phyloP scores from a whole-genome alignment of 139 green algal genomes.

The Chlorella sp. region DNA sequence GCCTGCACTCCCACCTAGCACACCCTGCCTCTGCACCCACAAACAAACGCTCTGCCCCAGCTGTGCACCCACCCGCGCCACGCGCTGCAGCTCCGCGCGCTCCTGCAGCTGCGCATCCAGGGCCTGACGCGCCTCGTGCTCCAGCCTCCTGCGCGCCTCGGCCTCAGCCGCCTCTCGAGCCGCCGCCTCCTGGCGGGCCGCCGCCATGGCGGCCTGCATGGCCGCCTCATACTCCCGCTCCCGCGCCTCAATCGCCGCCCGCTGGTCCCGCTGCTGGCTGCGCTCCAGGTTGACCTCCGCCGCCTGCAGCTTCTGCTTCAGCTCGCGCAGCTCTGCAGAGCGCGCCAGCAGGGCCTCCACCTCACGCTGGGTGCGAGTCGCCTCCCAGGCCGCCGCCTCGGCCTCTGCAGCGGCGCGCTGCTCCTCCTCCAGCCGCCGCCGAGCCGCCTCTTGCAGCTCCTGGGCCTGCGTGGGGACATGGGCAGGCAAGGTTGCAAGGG shows the following conservation, averaged over 20 bases:
- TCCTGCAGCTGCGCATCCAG: conserved; percentile 58
- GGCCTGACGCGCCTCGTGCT: conserved; percentile 2
- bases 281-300: conserved; percentile 26
- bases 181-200: background rate
- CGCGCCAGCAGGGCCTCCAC: conserved; percentile 21
- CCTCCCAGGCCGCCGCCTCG: conserved; percentile 16
- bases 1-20: background rate
- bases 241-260: background rate
- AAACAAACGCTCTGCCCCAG: background rate
- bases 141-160: background rate
- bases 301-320: conserved; percentile 32
- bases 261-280: conserved; percentile 22
- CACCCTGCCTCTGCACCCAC: background rate
- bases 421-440: conserved; percentile 25
- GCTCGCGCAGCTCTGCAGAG: conserved; percentile 28
- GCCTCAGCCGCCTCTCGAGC: conserved; percentile 21
- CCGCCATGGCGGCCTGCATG: conserved; percentile 1
- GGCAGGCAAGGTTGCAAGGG: background rate
- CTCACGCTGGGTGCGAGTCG: conserved; percentile 18
- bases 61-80: conserved; percentile 40
- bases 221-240: conserved; percentile 23
- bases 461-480: background rate
- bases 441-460: background rate
- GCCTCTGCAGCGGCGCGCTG: background rate
- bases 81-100: conserved; percentile 46